phyloP scores from a whole-genome alignment of 257 asterid species.

The Capsicum chinense region DNA sequence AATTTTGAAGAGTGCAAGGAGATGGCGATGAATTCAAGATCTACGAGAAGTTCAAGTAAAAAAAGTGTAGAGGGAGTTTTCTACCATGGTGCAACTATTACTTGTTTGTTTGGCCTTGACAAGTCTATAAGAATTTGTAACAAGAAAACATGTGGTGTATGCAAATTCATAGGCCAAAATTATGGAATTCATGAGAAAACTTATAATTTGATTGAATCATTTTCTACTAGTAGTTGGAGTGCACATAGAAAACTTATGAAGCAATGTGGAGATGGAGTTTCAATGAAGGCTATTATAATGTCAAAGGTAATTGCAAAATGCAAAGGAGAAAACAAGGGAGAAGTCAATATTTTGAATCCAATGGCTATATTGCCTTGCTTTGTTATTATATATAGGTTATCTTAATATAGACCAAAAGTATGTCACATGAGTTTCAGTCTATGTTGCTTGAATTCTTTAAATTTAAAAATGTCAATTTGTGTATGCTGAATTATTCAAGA shows the following conservation, averaged over 20 bases:
- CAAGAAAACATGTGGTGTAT: constrained; percentile 26
- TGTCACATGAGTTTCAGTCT: neutral
- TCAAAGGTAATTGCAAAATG: constrained; percentile 28
- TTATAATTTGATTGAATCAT: neutral
- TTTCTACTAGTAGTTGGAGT: constrained; percentile 31
- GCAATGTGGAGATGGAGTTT: neutral
- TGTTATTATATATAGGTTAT: constrained; percentile 28
- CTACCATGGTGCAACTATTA: constrained; percentile 5
- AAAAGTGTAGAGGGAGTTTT: neutral
- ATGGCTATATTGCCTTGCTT: constrained; percentile 34
- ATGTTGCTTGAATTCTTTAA: no score
- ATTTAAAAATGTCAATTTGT: no score
- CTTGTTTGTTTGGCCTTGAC: constrained; percentile 24
- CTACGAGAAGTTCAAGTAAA: neutral
- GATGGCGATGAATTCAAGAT: neutral
- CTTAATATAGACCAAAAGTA: neutral
- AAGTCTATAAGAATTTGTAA: constrained; percentile 3
- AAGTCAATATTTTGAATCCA: constrained; percentile 27
- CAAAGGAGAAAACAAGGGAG: neutral
- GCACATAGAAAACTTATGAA: constrained; percentile 31
- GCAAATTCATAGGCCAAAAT: constrained; percentile 1
- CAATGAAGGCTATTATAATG: constrained; percentile 25
- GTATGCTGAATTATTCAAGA: neutral
- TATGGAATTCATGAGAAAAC: neutral
- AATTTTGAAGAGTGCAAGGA: constrained; percentile 13